Base-by-base conservation (phyloP, 169 alveolate species). In the Amoebophrya sp. region DNA sequence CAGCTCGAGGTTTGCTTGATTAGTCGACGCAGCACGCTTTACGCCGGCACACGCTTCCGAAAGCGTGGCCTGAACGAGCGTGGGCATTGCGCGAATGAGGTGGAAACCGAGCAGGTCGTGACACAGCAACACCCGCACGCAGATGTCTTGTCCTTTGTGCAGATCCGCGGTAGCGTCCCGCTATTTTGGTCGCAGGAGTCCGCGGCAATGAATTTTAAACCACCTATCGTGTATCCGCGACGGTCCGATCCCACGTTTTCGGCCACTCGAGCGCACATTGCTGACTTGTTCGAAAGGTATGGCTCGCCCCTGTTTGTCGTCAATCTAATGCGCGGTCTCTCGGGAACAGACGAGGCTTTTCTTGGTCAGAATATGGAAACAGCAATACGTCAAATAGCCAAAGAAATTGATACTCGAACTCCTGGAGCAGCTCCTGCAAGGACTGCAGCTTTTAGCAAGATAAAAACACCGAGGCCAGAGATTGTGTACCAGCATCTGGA, bases 111-210 rank as follows among this genome's bases (percentile, higher is more conserved):
- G 93, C 96, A 97, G n/a, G 89, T 98, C 26, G 92, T 96, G 18
- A n/a, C n/a, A n/a, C n/a, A n/a, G n/a, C 94, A 94, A 33, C 95
- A 96, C 90, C 93, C 95, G 65, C 92, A 94, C 12, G 93, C 92
- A 39, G 94, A 95, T 33, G 95, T 98, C 2, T 95, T 95, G 78
- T 95, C 99, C 24, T 98, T 95, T 94, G 97, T 97, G 23, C 98
- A 97, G 94, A 95, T 97, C 40, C 96, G 99, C 93, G 99, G 99
- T 24, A 97, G 99, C 0, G 97, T 97, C 89, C 99, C 99, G 29
- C 93, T 97, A 53, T 89, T 96, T 40, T 98, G 99, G 99, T 94
- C 95, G 24, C 98, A 97, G 95, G 96, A 93, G 83, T 26, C 10
- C 83, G n/a, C 33, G 83, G 83, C 36, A 36, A 65, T 65, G 83